Percentiles rank a stretch among this genome's conserved stretches.
Conservation (phyloP, 345 rosid genomes). For the Moricandia arvensis region DNA sequence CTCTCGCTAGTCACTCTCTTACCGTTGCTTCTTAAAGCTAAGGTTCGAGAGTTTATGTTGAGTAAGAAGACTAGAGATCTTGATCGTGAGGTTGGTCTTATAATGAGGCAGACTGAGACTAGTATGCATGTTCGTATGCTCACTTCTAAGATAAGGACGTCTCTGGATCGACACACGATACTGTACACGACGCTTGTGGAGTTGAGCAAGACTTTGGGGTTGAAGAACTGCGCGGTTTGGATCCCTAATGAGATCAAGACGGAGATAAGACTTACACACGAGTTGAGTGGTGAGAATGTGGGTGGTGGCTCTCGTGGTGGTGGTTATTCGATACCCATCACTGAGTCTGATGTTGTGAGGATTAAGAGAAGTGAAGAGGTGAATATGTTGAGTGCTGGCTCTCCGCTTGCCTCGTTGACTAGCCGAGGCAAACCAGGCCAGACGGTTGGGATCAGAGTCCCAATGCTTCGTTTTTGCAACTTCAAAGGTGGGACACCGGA, state of each 20-base stretch:
- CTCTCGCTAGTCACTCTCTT: constrained; percentile 75
- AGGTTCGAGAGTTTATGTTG: constrained; percentile 87
- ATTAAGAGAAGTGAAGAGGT: constrained; percentile 68
- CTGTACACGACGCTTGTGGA: constrained; percentile 84
- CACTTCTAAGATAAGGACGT: constrained; percentile 81
- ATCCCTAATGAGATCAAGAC: constrained; percentile 74
- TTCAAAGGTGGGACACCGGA: constrained; percentile 96
- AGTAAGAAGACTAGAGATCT: constrained; percentile 82
- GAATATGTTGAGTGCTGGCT: constrained; percentile 50
- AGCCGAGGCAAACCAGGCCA: constrained; percentile 59
- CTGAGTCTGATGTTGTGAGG: constrained; percentile 68
- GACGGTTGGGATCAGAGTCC: constrained; percentile 86
- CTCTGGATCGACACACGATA: constrained; percentile 78
- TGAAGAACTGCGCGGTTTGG: constrained; percentile 93
- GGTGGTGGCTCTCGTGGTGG: constrained; percentile 4
- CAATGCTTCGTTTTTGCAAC: constrained; percentile 81
- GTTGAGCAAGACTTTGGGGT: constrained; percentile 71
- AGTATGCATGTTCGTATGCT: constrained; percentile 90
- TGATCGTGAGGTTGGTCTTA: constrained; percentile 78
- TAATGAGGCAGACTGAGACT: constrained; percentile 80
- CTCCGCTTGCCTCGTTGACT: constrained; percentile 63
- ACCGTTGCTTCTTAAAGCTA: constrained; percentile 87
- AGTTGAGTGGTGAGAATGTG: constrained; percentile 40
- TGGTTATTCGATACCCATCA: constrained; percentile 48
- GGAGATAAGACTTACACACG: constrained; percentile 71